Conservation (phyloP, 768 basidiomycete genomes). For the Kwoniella dejecticola region DNA sequence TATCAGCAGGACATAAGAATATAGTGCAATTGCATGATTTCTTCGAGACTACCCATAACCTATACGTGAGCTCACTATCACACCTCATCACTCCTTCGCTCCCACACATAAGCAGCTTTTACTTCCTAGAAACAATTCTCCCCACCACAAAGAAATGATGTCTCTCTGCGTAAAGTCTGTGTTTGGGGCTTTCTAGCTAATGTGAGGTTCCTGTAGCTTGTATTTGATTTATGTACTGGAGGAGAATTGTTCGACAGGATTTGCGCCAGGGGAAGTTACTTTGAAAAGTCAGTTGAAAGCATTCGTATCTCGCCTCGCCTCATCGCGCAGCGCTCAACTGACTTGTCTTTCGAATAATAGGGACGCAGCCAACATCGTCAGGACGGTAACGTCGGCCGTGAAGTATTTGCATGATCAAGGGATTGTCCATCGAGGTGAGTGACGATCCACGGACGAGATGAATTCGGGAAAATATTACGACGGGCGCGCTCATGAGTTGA, state of each 20-base stretch:
- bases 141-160: no score
- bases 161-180: no score
- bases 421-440: constrained; percentile 84
- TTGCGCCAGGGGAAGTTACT: constrained; percentile 95
- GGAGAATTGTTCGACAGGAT: constrained; percentile 99
- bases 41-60: constrained; percentile 93
- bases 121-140: no score
- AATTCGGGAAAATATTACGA: no score
- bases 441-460: no score
- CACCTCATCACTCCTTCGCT: no score
- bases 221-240: constrained; percentile 94
- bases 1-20: constrained; percentile 85
- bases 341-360: constrained; percentile 55
- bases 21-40: constrained; percentile 95
- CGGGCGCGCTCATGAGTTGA: no score
- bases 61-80: constrained; percentile 57
- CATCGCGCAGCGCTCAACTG: background rate
- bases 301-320: background rate
- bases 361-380: constrained; percentile 84
- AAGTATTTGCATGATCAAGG: constrained; percentile 87
- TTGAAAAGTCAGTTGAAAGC: constrained; percentile 70
- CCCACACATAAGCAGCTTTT: no score
- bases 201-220: constrained; percentile 75
- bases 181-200: no score
- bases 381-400: constrained; percentile 82